Base-by-base conservation (phyloP, 1,139 yeast species). In the Diutina catenulata region DNA sequence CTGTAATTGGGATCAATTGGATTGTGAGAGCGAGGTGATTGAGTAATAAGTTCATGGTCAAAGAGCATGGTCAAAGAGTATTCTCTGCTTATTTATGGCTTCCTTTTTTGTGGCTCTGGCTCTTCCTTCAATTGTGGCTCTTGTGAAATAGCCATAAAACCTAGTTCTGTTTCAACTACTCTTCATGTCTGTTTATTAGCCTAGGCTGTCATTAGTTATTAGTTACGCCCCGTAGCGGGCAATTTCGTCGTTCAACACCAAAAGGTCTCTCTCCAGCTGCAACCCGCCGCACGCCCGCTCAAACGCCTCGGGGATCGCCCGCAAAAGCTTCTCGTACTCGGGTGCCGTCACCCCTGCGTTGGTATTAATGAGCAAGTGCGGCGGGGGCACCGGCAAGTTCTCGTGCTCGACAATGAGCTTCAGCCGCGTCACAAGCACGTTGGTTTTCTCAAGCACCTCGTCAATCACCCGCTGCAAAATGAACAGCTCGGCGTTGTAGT, bases 351-450 rank as follows among this genome's bases (percentile, higher is more conserved):
- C 69, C 3, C 74, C 78, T 27, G 68, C 64, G 48, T 74, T 80
- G 38, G 81, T 57, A 47, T 71, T 66, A 11, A 87, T 53, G 47
- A 79, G 69, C 48, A 88, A 64, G 46, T 81, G 80, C 22, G 93
- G 95, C 38, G 56, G 55, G 38, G 74, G 70, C 33, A 83, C 67
- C 3, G 94, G 93, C 45, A 83, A 68, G 41, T 76, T 60, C 53
- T 88, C 96, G 50, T 80, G 94, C 46, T 74, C 78, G 41, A 79
- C 64, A 14, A 86, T 68, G 43, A 75, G 68, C 44, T 80, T 79
- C 13, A 83, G 69, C 52, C 94, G 75, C 11, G 88, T 67, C 38
- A 87, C 65, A 44, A 86, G 66, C 14, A 82, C 69, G 32, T 74
- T 70, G 29, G 68, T 63, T n/a, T 64, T 55, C 8, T 54, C 51